Evolutionary conservation across 1,139 yeast species (phyloP).

Genomic region (Scheffersomyces lignicola): DNA sequence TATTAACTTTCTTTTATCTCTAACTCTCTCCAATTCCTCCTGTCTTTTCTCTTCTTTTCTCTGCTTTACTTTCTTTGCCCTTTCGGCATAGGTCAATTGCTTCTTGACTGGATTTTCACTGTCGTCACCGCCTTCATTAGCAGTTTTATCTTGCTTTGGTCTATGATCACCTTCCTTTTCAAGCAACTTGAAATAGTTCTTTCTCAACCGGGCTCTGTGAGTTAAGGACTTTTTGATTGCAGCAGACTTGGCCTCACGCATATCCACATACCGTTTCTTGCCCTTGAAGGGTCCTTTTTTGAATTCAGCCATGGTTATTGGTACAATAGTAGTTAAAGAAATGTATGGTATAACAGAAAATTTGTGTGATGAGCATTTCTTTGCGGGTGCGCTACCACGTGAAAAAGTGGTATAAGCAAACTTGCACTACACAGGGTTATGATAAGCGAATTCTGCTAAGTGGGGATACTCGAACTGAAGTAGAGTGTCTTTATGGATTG

Average conservation of each 20-base stretch:
- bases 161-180: conserved; percentile 59
- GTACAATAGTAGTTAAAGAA: too few species aligned
- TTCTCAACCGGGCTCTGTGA: conserved; percentile 82
- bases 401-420: too few species aligned
- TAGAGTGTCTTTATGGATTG: too few species aligned
- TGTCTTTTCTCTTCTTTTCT: conserved; percentile 41
- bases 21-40: conserved; percentile 27
- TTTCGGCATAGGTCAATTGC: conserved; percentile 42
- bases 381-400: too few species aligned
- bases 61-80: conserved; percentile 46
- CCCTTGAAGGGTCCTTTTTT: conserved; percentile 12
- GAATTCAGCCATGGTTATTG: conserved; percentile 4
- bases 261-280: conserved; percentile 34
- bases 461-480: too few species aligned
- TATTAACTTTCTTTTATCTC: conserved; percentile 21
- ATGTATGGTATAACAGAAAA: too few species aligned
- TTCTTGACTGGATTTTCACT: conserved; percentile 16
- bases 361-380: too few species aligned
- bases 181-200: conserved; percentile 75
- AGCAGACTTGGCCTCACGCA: conserved; percentile 40
- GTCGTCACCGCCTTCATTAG: conserved; percentile 6
- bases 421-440: too few species aligned
- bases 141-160: conserved; percentile 4
- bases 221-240: conserved; percentile 77
- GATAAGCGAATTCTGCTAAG: too few species aligned